Percentiles rank a stretch among this genome's conserved stretches.
Conservation (phyloP, 106 monocot genomes). For the Amphibolis antarctica region DNA sequence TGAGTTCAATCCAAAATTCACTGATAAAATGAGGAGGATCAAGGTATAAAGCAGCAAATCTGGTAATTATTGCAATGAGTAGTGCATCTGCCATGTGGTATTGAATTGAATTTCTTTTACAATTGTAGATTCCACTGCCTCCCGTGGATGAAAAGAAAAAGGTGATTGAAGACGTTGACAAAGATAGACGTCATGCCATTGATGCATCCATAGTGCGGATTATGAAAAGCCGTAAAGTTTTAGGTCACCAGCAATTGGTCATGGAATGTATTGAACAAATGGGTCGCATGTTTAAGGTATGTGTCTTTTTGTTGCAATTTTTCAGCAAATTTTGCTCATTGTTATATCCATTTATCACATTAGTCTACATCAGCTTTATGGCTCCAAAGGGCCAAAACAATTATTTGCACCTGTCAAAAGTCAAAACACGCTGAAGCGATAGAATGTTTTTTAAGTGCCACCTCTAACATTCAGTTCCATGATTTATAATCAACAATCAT, state of each 20-base stretch:
- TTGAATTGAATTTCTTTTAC: neutral
- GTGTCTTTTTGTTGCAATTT: neutral
- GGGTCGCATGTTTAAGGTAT: conserved; percentile 64
- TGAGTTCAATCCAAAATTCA: conserved; percentile 86
- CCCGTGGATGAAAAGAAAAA: conserved; percentile 70
- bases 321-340: neutral
- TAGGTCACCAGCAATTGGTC: conserved; percentile 64
- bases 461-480: too few species aligned
- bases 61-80: neutral
- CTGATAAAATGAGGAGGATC: conserved; percentile 70
- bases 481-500: too few species aligned
- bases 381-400: too few species aligned
- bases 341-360: neutral
- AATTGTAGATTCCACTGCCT: conserved; percentile 49
- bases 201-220: conserved; percentile 86
- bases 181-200: conserved; percentile 67
- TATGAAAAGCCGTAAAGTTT: conserved; percentile 79
- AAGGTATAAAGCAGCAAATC: conserved; percentile 30
- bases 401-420: too few species aligned
- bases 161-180: conserved; percentile 67
- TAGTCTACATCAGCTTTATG: neutral
- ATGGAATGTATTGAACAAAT: conserved; percentile 72
- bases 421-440: too few species aligned
- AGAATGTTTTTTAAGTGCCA: too few species aligned
- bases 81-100: neutral